Percentiles rank a stretch among this genome's conserved stretches.
phyloP scores from a whole-genome alignment of 2,329 filamentous ascomycete species.

The Cercospora nicotianae region DNA sequence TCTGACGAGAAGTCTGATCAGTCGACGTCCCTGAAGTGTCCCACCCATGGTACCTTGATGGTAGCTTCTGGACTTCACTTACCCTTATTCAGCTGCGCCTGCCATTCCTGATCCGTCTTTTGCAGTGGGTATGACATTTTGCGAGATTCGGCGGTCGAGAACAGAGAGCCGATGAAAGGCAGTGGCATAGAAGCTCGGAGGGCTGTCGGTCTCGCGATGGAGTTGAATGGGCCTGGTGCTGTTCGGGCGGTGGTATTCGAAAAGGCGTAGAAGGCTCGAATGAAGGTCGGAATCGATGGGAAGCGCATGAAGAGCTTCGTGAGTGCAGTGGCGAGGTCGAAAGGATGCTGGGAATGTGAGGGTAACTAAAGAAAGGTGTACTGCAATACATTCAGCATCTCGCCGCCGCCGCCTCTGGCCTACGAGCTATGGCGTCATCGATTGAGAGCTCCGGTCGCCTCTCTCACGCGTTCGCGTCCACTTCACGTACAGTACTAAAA shows the following conservation, averaged over 20 bases:
- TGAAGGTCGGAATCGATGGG: constrained; percentile 46
- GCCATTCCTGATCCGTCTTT: constrained; percentile 83
- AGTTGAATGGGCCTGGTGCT: constrained; percentile 29
- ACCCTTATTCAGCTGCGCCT: constrained; percentile 75
- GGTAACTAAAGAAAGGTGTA: not conserved
- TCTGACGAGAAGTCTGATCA: constrained; percentile 55
- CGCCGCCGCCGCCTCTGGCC: not conserved
- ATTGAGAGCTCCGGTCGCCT: not conserved
- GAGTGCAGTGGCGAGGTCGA: constrained; percentile 8
- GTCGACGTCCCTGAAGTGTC: not conserved
- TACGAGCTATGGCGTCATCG: constrained; percentile 1
- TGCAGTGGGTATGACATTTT: constrained; percentile 77
- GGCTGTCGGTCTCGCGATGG: constrained; percentile 37
- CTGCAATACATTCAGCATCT: not conserved
- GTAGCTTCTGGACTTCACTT: constrained; percentile 30
- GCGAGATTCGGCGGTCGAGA: constrained; percentile 59
- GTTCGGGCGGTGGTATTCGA: constrained; percentile 46
- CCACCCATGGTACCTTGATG: constrained; percentile 21
- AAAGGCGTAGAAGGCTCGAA: constrained; percentile 52
- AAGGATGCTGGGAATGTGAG: not conserved
- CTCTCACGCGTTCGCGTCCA: not conserved
- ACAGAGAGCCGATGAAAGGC: constrained; percentile 75
- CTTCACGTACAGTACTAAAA: not conserved
- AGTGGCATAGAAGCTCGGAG: constrained; percentile 66
- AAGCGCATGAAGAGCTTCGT: constrained; percentile 48